A percentile compares a stretch with the other conserved stretches of the same genome.
Evolutionary conservation across 2,329 filamentous ascomycete genomes (phyloP).

Genomic region (Chlorencoelia australis): DNA sequence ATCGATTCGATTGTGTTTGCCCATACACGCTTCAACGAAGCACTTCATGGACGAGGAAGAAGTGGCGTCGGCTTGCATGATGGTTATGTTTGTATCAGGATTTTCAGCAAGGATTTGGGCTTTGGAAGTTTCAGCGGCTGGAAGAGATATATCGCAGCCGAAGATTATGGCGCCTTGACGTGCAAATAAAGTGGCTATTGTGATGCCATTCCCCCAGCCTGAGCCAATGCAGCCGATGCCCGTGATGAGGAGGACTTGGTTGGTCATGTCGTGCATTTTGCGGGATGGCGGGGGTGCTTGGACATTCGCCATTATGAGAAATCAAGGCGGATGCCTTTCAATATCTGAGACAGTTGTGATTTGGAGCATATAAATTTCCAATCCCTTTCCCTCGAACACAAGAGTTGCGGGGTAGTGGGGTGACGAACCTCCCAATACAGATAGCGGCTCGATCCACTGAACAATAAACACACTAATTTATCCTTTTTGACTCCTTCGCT

Average conservation of each 20-base stretch:
- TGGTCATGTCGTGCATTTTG: constrained; percentile 31
- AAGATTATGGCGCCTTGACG: constrained; percentile 39
- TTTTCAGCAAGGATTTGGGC: constrained; percentile 29
- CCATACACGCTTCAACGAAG: constrained; percentile 41
- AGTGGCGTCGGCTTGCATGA: constrained; percentile 42
- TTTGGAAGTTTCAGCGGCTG: constrained; percentile 31
- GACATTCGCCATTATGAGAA: constrained; percentile 11
- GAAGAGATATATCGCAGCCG: constrained; percentile 38
- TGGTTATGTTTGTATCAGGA: constrained; percentile 31
- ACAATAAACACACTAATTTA: too few species aligned
- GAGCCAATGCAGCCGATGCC: constrained; percentile 35
- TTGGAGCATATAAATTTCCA: too few species aligned
- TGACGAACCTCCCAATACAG: background rate
- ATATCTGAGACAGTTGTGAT: too few species aligned
- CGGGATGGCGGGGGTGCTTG: constrained; percentile 13
- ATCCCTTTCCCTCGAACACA: too few species aligned
- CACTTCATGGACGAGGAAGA: constrained; percentile 39
- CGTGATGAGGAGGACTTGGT: constrained; percentile 36
- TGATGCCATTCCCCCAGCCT: constrained; percentile 42
- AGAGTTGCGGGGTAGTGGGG: too few species aligned
- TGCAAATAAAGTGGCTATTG: constrained; percentile 38
- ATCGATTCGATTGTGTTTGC: constrained; percentile 45
- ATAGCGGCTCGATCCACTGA: too few species aligned
- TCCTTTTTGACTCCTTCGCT: constrained; percentile 36
- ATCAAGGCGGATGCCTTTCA: background rate